These are phyloP conservation scores for Corrigiola litoralis DNA, from an alignment of 179 eudicot species.

Conservation along the genomic window DNA sequence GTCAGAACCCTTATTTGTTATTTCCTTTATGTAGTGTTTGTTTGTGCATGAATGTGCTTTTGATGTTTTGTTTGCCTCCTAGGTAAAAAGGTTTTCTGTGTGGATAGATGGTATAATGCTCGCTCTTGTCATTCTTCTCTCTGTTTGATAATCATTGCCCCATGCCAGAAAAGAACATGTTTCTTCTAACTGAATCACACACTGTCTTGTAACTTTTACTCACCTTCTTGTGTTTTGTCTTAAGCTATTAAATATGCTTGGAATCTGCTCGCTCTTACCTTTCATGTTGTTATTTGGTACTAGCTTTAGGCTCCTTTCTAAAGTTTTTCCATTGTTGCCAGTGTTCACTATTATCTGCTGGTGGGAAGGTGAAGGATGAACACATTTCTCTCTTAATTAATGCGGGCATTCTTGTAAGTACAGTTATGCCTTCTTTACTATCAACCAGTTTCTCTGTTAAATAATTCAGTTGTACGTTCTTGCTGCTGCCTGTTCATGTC, in stretches of 20 bases:
- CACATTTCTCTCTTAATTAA: conserved; percentile 77
- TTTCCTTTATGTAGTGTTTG: too few species aligned
- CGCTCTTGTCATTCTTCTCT: background rate
- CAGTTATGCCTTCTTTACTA: background rate
- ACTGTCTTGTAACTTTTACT: background rate
- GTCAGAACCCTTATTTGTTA: too few species aligned
- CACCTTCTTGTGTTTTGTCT: too few species aligned
- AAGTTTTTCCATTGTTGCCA: conserved; percentile 34
- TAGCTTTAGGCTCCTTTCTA: background rate
- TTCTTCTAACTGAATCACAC: background rate
- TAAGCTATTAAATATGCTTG: background rate
- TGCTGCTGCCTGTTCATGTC: background rate
- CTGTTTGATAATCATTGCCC: background rate
- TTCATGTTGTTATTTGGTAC: background rate
- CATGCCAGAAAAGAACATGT: background rate
- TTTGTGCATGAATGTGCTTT: too few species aligned
- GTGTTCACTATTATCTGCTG: conserved; percentile 60
- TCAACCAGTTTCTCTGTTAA: background rate
- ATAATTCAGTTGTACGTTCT: background rate
- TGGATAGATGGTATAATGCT: background rate
- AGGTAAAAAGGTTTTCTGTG: background rate
- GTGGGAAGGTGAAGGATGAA: conserved; percentile 86
- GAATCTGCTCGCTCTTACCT: background rate
- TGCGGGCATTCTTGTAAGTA: conserved; percentile 87
- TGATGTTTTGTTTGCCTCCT: background rate